These are phyloP conservation scores for Lichenothelia convexa DNA, from an alignment of 495 filamentous ascomycete species.

Conservation along the genomic window DNA sequence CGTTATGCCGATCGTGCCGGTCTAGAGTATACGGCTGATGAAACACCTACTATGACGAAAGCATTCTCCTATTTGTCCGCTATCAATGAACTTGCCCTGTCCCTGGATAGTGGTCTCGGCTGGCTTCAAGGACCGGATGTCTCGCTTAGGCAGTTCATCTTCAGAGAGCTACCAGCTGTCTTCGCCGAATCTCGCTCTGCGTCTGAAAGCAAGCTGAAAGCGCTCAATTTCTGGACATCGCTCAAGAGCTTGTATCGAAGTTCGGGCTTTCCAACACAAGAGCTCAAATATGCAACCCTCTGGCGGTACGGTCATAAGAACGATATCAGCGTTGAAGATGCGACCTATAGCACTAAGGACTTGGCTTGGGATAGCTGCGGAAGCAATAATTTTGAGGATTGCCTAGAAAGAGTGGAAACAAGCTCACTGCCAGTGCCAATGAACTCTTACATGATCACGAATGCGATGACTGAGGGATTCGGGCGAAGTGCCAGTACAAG, in stretches of 20 bases:
- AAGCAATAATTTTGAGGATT: neutral
- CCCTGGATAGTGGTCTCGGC: constrained; percentile 36
- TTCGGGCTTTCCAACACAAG: neutral
- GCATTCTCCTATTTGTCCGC: constrained; percentile 26
- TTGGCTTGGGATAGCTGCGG: neutral
- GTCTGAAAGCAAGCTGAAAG: constrained; percentile 12
- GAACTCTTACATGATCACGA: neutral
- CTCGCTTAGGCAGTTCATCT: constrained; percentile 13
- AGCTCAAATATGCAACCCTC: neutral
- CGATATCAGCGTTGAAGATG: neutral
- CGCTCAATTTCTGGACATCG: constrained; percentile 16
- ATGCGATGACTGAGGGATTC: neutral
- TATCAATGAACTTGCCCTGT: constrained; percentile 33
- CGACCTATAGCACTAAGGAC: neutral
- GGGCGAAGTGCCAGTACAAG: neutral
- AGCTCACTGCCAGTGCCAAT: neutral
- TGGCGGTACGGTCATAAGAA: neutral
- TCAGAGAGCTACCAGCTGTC: constrained; percentile 13
- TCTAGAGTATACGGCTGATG: constrained; percentile 34
- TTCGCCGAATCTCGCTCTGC: constrained; percentile 12
- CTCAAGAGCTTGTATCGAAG: constrained; percentile 9
- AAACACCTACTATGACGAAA: constrained; percentile 28
- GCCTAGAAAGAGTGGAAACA: neutral
- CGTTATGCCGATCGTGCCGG: constrained; percentile 29
- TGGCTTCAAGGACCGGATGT: constrained; percentile 31